Conservation (phyloP, 768 basidiomycete genomes). For the Boletus insuetus region DNA sequence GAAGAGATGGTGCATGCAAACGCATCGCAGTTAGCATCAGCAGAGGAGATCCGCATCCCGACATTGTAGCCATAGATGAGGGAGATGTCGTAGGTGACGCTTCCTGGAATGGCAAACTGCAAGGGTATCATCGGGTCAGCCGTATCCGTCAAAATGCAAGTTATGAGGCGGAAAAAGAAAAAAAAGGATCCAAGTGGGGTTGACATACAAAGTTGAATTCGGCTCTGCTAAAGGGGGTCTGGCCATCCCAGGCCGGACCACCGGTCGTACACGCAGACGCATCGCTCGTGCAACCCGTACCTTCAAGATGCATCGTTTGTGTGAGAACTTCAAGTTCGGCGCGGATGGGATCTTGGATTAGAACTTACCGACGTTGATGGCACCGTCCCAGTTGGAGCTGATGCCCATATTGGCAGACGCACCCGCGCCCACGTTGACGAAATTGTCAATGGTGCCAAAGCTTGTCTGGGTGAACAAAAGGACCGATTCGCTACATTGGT, state of each 20-base stretch:
- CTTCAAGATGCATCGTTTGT: conserved; percentile 1
- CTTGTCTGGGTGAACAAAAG: conserved; percentile 32
- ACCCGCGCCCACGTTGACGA: conserved; percentile 25
- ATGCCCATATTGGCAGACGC: conserved; percentile 28
- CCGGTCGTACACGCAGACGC: conserved; percentile 28
- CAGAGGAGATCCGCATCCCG: conserved; percentile 32
- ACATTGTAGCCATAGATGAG: conserved; percentile 35
- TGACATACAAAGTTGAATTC: conserved; percentile 31
- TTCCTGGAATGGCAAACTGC: conserved; percentile 24
- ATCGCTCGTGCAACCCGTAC: conserved; percentile 25
- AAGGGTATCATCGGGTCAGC: neutral
- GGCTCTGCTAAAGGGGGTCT: conserved; percentile 32
- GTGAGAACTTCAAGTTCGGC: too few species aligned
- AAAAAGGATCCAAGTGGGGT: too few species aligned
- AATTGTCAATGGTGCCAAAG: conserved; percentile 25
- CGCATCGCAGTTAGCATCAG: conserved; percentile 22
- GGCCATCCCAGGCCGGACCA: conserved; percentile 31
- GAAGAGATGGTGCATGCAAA: conserved; percentile 33
- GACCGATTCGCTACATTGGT: conserved; percentile 26
- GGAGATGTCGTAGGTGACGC: conserved; percentile 33
- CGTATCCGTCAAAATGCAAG: too few species aligned
- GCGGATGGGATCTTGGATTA: too few species aligned
- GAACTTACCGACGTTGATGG: conserved; percentile 29
- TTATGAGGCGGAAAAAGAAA: neutral
- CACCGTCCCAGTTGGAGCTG: conserved; percentile 32